Conservation (phyloP, 805 yeast species). For the Wickerhamiella spandovensis region DNA sequence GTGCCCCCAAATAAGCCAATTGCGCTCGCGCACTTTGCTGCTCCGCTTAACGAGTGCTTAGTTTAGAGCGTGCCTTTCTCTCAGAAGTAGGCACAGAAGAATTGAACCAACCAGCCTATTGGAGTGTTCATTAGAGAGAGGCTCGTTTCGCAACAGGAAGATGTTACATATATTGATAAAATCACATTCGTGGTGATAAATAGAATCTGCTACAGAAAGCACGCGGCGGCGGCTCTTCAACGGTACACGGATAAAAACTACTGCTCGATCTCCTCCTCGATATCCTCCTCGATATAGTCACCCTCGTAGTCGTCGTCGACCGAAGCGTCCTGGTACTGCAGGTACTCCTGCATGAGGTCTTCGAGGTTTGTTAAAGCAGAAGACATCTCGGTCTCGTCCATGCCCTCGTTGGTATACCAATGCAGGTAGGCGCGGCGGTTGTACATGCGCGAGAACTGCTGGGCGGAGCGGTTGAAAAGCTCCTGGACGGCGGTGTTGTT, state of each 20-base stretch:
- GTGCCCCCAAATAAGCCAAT: too few species aligned
- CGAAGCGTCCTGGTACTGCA: conserved; percentile 85
- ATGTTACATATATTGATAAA: too few species aligned
- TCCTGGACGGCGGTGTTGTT: conserved; percentile 92
- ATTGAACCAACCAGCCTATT: too few species aligned
- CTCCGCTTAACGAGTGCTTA: too few species aligned
- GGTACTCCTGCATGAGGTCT: conserved; percentile 81
- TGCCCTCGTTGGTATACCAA: conserved; percentile 93
- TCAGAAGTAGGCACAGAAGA: too few species aligned
- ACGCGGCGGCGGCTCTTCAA: too few species aligned
- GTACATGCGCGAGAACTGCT: conserved; percentile 87
- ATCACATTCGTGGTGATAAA: too few species aligned
- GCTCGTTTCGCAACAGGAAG: too few species aligned
- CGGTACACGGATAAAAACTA: background rate
- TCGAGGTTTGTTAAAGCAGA: conserved; percentile 91
- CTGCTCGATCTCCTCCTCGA: conserved; percentile 11
- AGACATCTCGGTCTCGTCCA: conserved; percentile 90
- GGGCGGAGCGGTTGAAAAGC: conserved; percentile 78
- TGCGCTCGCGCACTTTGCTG: too few species aligned
- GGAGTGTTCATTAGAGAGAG: too few species aligned
- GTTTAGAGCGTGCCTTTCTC: too few species aligned
- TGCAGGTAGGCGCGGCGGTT: conserved; percentile 90
- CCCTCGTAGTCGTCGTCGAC: conserved; percentile 65
- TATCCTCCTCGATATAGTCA: conserved; percentile 36
- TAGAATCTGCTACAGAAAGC: too few species aligned